Evolutionary conservation across 495 filamentous ascomycete species (phyloP).

Genomic region (Amniculicola lignicola): DNA sequence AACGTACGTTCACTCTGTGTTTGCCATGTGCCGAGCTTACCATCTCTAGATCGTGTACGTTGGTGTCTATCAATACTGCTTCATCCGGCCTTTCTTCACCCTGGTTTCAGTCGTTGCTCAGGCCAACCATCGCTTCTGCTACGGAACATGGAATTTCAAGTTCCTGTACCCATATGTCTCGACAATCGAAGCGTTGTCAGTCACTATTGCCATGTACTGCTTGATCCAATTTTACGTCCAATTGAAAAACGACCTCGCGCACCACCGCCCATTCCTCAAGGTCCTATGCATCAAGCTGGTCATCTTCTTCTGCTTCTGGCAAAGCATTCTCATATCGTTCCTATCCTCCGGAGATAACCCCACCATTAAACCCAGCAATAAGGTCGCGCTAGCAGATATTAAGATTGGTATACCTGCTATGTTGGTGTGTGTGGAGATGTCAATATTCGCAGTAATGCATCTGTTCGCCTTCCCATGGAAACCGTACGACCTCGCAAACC

Average conservation of each 20-base stretch:
- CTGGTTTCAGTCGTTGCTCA: constrained; percentile 73
- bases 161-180: constrained; percentile 82
- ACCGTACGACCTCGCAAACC: constrained; percentile 53
- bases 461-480: constrained; percentile 79
- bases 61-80: constrained; percentile 85
- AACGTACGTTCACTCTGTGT: constrained; percentile 47
- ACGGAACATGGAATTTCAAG: constrained; percentile 68
- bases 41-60: constrained; percentile 69
- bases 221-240: constrained; percentile 88
- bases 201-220: constrained; percentile 88
- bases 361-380: constrained; percentile 53
- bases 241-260: constrained; percentile 62
- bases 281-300: constrained; percentile 87
- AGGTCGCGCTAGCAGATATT: constrained; percentile 67
- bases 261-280: constrained; percentile 75
- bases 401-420: constrained; percentile 77
- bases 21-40: not conserved
- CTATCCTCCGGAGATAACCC: constrained; percentile 12
- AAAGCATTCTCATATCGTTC: constrained; percentile 40
- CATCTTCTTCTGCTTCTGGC: constrained; percentile 95
- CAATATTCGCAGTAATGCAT: constrained; percentile 73
- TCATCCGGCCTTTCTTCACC: constrained; percentile 81
- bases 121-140: constrained; percentile 67
- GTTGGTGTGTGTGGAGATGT: constrained; percentile 84
- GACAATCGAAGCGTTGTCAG: constrained; percentile 66